Base-by-base conservation (phyloP, 768 basidiomycete species). In the Dentipellis fragilis region DNA sequence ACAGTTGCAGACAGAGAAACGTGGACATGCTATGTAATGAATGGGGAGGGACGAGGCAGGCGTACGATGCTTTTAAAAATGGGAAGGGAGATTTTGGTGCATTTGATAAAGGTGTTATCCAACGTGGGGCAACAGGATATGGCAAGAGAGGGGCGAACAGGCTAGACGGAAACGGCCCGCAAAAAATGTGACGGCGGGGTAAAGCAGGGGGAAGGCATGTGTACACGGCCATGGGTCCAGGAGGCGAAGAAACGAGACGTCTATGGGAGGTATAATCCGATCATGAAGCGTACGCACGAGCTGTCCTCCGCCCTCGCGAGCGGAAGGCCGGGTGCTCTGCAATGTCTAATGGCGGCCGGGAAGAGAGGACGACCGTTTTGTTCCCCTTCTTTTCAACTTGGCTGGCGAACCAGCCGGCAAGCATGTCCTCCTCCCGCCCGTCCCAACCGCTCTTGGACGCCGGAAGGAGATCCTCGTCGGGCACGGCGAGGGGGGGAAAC, bases 221-320 rank as follows among this genome's bases (percentile, higher is more conserved):
- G 22, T 40, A 53, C 29, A 55, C 17, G 34, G 29, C 29, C 29
- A 29, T 6, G 29, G 29, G 51, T 51, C 52, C 36, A 40, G 46
- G 55, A 39, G 57, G 48, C 49, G 42, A 51, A 56, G 45, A 42
- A 56, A 57, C 51, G 45, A 51, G 50, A 57, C 48, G 47, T 49
- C 58, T 55, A 59, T 49, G 29, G 51, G 10, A 55, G 54, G 49
- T 38, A 49, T 39, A 22, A 55, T 17, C 29, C 48, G 48, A 23
- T 35, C 21, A 49, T 35, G 21, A 50, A 3, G 56, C 59, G 19
- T 59, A 51, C 12, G 58, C 66, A 51, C 75, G 72, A n/a, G 71
- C 70, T 21, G 68, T 56, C 63, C 70, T 72, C 54, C 78, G 73
- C 10, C 76, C 77, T 54, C 76, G 75, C 39, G 72, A 59, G 58